These are phyloP conservation scores for Xylaria palmicola DNA, from an alignment of 495 filamentous ascomycete species.

Conservation along the genomic window DNA sequence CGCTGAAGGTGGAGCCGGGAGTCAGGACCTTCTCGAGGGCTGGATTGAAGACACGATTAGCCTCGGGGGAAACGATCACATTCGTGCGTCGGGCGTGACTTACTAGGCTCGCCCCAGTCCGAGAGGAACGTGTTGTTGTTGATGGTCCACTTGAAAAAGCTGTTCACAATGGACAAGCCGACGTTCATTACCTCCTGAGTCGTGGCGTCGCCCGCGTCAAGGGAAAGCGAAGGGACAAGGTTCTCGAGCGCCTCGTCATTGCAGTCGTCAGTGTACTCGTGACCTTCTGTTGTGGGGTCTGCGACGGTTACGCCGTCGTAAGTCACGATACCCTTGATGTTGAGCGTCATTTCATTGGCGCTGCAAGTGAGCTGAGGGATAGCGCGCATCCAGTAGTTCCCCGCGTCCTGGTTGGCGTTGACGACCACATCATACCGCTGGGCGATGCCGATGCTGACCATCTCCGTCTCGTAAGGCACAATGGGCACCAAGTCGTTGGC, in stretches of 20 bases:
- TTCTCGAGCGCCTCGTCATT: conserved; percentile 36
- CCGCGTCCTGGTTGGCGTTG: conserved; percentile 49
- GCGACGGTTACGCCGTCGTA: conserved; percentile 41
- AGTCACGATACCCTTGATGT: conserved; percentile 58
- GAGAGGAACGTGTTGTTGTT: conserved; percentile 40
- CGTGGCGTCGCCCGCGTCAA: conserved; percentile 30
- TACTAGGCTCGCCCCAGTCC: conserved; percentile 41
- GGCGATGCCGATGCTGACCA: conserved; percentile 59
- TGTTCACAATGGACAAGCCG: conserved; percentile 22
- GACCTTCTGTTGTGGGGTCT: conserved; percentile 33
- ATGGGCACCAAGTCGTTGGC: conserved; percentile 49
- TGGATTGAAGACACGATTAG: neutral
- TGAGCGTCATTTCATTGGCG: conserved; percentile 39
- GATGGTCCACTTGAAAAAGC: conserved; percentile 44
- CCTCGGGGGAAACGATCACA: neutral
- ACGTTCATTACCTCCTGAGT: conserved; percentile 29
- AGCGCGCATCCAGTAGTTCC: conserved; percentile 63
- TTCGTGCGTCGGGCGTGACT: neutral
- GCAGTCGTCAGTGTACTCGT: conserved; percentile 36
- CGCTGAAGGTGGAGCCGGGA: conserved; percentile 30
- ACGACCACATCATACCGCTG: conserved; percentile 69
- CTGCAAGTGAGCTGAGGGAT: conserved; percentile 53
- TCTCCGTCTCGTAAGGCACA: conserved; percentile 41
- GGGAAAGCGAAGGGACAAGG: conserved; percentile 44
- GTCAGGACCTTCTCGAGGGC: conserved; percentile 40